Conservation (phyloP, 2,329 filamentous ascomycete species). For the Emericellopsis cladophorae region DNA sequence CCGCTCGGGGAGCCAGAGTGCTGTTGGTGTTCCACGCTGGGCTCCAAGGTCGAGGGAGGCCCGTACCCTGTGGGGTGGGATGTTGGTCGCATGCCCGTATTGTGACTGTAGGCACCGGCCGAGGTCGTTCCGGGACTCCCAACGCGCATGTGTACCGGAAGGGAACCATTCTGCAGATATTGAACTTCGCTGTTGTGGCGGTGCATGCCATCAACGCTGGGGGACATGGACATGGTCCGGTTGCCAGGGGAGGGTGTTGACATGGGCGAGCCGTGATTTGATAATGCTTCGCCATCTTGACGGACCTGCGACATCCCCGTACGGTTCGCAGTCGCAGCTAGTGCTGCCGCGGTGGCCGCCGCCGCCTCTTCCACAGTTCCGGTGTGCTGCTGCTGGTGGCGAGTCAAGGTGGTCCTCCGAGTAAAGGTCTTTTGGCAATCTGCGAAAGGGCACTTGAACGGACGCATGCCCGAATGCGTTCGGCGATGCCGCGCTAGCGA, state of each 20-base stretch:
- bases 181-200: conserved; percentile 52
- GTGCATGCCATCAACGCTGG: conserved; percentile 59
- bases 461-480: conserved; percentile 89
- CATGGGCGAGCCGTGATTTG: conserved; percentile 59
- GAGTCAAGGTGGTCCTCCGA: conserved; percentile 82
- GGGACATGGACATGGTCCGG: conserved; percentile 67
- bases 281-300: conserved; percentile 60
- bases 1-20: conserved; percentile 55
- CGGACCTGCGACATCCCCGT: conserved; percentile 34
- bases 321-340: conserved; percentile 41
- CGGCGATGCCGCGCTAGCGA: conserved; percentile 86
- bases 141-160: conserved; percentile 73
- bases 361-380: conserved; percentile 92
- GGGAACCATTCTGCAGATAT: conserved; percentile 62
- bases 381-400: conserved; percentile 92
- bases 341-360: conserved; percentile 72
- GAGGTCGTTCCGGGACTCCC: conserved; percentile 58
- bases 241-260: conserved; percentile 78
- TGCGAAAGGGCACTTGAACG: conserved; percentile 94
- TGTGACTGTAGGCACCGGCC: conserved; percentile 38
- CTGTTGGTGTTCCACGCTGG: conserved; percentile 60
- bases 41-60: conserved; percentile 77
- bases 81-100: conserved; percentile 48
- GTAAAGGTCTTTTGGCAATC: conserved; percentile 99
- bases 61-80: conserved; percentile 77